These are phyloP conservation scores for Trypanosoma scelopori DNA, from an alignment of 208 protist genomes.

Conservation along the genomic window DNA sequence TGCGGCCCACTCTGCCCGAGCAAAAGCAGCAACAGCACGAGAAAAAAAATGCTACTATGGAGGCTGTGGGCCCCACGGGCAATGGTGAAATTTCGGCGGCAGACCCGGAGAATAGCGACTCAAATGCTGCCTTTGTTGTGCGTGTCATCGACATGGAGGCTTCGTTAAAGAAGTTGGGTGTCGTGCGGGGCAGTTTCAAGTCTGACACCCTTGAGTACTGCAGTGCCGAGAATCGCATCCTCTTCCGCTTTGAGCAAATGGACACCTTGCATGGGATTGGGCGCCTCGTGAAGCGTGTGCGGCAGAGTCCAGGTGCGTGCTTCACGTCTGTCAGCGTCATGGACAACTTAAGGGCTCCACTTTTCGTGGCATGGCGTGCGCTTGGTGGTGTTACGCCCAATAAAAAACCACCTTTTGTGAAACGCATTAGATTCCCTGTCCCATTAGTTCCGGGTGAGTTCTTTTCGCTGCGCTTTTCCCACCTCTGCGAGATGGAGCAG, in stretches of 20 bases:
- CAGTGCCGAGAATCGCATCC: neutral
- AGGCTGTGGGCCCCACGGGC: neutral
- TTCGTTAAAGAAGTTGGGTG: slow-evolving; percentile 15
- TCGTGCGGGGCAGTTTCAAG: slow-evolving; percentile 3
- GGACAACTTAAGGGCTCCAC: neutral
- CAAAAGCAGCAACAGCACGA: neutral
- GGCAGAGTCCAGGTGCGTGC: neutral
- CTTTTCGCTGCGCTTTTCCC: slow-evolving; percentile 16
- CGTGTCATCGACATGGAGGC: slow-evolving; percentile 18
- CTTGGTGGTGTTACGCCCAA: slow-evolving; percentile 1
- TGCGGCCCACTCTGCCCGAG: neutral
- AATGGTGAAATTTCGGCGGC: too few relatives aligned
- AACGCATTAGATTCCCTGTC: slow-evolving; percentile 18
- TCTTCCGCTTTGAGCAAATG: slow-evolving; percentile 27
- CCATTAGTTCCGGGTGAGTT: slow-evolving; percentile 24
- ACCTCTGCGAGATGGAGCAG: slow-evolving; percentile 4
- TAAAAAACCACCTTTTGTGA: slow-evolving; percentile 18
- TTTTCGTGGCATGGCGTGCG: neutral
- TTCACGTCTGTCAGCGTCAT: slow-evolving; percentile 13
- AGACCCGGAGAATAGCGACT: too few relatives aligned
- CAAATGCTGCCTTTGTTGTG: neutral
- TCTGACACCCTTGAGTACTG: slow-evolving; percentile 15
- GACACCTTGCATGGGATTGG: slow-evolving; percentile 25
- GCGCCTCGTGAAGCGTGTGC: slow-evolving; percentile 12
- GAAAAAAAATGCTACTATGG: neutral